Evolutionary conservation across 2,329 filamentous ascomycete genomes (phyloP).

Genomic region (Eutypella sp.): DNA sequence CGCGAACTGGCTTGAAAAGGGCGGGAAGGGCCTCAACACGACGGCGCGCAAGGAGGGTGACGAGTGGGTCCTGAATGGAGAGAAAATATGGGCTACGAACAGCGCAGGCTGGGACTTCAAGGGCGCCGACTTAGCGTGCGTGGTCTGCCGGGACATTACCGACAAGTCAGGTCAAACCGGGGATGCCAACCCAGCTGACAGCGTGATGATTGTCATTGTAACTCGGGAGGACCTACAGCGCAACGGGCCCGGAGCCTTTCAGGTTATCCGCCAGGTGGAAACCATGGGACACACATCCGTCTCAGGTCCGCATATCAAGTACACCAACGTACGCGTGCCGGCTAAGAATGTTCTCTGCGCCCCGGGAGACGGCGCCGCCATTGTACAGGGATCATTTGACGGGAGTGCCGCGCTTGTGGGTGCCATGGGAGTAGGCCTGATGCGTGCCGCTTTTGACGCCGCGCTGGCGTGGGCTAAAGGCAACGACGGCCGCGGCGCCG

Average conservation of each 20-base stretch:
- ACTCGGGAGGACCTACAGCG: conserved; percentile 41
- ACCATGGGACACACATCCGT: conserved; percentile 42
- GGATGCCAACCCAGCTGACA: conserved; percentile 17
- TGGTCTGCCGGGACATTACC: conserved; percentile 41
- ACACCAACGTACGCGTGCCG: conserved; percentile 43
- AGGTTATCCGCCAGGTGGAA: conserved; percentile 40
- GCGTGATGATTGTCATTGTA: conserved; percentile 45
- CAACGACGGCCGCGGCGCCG: conserved; percentile 39
- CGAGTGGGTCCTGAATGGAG: conserved; percentile 47
- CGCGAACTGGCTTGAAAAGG: conserved; percentile 48
- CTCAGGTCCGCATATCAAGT: conserved; percentile 44
- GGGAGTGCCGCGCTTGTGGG: conserved; percentile 43
- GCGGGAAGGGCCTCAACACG: conserved; percentile 42
- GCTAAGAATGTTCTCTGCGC: conserved; percentile 39
- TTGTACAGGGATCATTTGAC: conserved; percentile 40
- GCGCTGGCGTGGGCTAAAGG: conserved; percentile 44
- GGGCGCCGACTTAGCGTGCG: conserved; percentile 47
- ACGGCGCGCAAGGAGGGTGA: conserved; percentile 43
- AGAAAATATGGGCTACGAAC: conserved; percentile 54
- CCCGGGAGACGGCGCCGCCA: conserved; percentile 36
- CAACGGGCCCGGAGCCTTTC: conserved; percentile 38
- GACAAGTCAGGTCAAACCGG: conserved; percentile 1
- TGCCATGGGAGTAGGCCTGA: conserved; percentile 49
- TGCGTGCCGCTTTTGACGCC: conserved; percentile 48
- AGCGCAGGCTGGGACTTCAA: conserved; percentile 47